These are phyloP conservation scores for Penicillium riverlandense DNA, from an alignment of 495 filamentous ascomycete species.

Conservation along the genomic window DNA sequence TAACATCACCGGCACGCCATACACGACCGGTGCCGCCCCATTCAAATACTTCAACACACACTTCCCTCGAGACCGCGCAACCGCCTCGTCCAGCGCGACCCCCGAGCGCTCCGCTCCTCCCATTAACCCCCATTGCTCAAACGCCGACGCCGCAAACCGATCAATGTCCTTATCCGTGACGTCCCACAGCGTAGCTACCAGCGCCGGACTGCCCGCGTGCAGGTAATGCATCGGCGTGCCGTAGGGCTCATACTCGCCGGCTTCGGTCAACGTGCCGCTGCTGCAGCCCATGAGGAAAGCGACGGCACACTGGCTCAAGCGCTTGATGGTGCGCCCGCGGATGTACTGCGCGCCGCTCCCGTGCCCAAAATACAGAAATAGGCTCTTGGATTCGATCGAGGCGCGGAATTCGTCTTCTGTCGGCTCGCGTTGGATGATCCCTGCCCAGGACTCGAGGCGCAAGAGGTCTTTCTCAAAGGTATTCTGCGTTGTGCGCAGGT, in stretches of 20 bases:
- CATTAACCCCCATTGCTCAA: conserved; percentile 82
- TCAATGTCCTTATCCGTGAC: conserved; percentile 97
- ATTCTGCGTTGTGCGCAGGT: conserved; percentile 71
- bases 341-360: conserved; percentile 95
- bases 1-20: conserved; percentile 89
- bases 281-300: conserved; percentile 90
- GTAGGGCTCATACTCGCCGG: conserved; percentile 81
- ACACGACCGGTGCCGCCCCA: conserved; percentile 85
- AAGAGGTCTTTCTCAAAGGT: conserved; percentile 60
- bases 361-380: conserved; percentile 93
- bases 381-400: conserved; percentile 49
- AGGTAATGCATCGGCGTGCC: conserved; percentile 89
- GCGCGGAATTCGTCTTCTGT: conserved; percentile 68
- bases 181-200: conserved; percentile 92
- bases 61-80: conserved; percentile 59
- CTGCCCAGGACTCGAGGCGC: conserved; percentile 52
- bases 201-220: conserved; percentile 71
- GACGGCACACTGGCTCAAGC: conserved; percentile 69
- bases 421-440: conserved; percentile 59
- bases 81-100: conserved; percentile 65
- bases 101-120: conserved; percentile 7
- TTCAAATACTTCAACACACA: conserved; percentile 88
- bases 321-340: conserved; percentile 67
- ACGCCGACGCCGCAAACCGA: conserved; percentile 67
- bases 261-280: conserved; percentile 67